Percentiles rank a stretch among this genome's conserved stretches.
These are phyloP conservation scores for Podospora pseudocomata DNA, from an alignment of 495 filamentous ascomycete species.

Conservation along the genomic window DNA sequence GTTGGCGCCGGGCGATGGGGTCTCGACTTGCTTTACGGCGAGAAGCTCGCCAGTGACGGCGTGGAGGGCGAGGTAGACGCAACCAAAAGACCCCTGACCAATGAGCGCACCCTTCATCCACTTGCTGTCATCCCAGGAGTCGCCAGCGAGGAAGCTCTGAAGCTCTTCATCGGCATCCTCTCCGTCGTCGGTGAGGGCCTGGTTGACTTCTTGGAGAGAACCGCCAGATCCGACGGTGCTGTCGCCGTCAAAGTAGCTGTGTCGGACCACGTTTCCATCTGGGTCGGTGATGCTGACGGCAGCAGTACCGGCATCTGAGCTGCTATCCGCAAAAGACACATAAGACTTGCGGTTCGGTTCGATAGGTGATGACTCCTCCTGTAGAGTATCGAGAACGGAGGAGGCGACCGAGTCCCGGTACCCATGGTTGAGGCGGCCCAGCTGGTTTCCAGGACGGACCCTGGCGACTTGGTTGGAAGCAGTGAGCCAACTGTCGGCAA, in stretches of 20 bases:
- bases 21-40: slow-evolving; percentile 97
- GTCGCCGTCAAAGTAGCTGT: slow-evolving; percentile 82
- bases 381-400: slow-evolving; percentile 76
- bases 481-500: slow-evolving; percentile 88
- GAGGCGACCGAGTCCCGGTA: slow-evolving; percentile 87
- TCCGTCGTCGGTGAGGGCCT: slow-evolving; percentile 77
- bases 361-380: slow-evolving; percentile 78
- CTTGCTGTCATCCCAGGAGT: slow-evolving; percentile 90
- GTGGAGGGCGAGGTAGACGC: slow-evolving; percentile 94
- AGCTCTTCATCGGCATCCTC: slow-evolving; percentile 80
- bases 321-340: slow-evolving; percentile 82
- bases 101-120: slow-evolving; percentile 99
- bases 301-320: slow-evolving; percentile 55
- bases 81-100: slow-evolving; percentile 94
- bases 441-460: slow-evolving; percentile 41
- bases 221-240: slow-evolving; percentile 65
- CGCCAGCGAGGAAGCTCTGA: slow-evolving; percentile 78
- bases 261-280: slow-evolving; percentile 60
- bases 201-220: slow-evolving; percentile 52
- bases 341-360: slow-evolving; percentile 94
- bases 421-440: slow-evolving; percentile 40
- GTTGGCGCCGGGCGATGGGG: slow-evolving; percentile 74
- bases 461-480: slow-evolving; percentile 52
- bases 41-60: slow-evolving; percentile 95
- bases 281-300: slow-evolving; percentile 68